Percentiles rank a stretch among this genome's conserved stretches.
Evolutionary conservation across 2,329 filamentous ascomycete species (phyloP).

Genomic region (Penicillium griseofulvum): DNA sequence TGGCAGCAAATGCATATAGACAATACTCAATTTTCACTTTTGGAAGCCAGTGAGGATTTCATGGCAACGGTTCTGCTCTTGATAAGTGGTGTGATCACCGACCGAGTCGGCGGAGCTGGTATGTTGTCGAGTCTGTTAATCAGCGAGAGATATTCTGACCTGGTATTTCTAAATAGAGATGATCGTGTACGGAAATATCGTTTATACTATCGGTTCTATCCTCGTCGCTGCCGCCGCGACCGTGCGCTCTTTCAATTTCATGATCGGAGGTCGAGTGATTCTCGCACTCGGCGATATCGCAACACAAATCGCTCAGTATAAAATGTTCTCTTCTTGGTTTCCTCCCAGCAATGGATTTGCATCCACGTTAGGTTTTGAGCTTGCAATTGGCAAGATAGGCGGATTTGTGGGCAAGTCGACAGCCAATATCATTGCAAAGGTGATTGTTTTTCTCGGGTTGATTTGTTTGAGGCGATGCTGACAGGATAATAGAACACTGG

Average conservation of each 20-base stretch:
- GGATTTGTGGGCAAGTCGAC: conserved; percentile 60
- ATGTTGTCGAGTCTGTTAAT: conserved; percentile 5
- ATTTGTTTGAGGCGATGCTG: not conserved
- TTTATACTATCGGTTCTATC: conserved; percentile 59
- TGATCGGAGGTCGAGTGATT: conserved; percentile 58
- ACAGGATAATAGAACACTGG: conserved; percentile 47
- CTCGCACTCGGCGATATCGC: conserved; percentile 61
- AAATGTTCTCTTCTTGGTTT: conserved; percentile 65
- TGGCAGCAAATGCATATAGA: conserved; percentile 53
- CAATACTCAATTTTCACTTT: conserved; percentile 58
- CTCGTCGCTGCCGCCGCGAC: conserved; percentile 58
- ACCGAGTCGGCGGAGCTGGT: conserved; percentile 58
- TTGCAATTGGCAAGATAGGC: conserved; percentile 61
- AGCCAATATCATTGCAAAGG: conserved; percentile 57
- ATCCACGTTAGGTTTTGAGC: conserved; percentile 59
- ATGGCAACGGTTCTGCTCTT: conserved; percentile 59
- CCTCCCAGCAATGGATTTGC: conserved; percentile 61
- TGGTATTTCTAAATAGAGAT: conserved; percentile 35
- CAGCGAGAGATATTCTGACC: not conserved
- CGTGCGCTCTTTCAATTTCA: conserved; percentile 57
- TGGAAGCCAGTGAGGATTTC: conserved; percentile 62
- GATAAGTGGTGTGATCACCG: conserved; percentile 55
- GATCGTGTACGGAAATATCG: conserved; percentile 61
- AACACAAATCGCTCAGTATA: conserved; percentile 64
- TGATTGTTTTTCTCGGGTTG: conserved; percentile 7